Conservation (phyloP, 2,329 filamentous ascomycete species). For the Polychaeton citri region DNA sequence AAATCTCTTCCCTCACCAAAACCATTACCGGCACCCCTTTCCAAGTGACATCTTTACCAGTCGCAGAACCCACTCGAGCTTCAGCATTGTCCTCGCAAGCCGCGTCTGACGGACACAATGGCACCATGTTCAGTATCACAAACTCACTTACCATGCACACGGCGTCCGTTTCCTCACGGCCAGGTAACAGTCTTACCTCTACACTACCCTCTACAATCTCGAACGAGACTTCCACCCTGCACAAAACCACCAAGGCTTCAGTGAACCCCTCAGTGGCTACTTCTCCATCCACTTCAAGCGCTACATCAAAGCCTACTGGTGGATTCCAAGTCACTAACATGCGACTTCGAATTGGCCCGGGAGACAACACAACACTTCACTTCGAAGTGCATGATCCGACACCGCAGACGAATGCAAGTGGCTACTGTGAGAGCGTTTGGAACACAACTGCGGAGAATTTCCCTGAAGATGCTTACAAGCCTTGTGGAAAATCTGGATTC, state of each 20-base stretch:
- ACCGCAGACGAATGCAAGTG: constrained; percentile 13
- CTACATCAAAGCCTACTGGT: not conserved
- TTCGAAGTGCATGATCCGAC: constrained; percentile 19
- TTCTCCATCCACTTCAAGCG: not conserved
- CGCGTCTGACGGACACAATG: too few relatives aligned
- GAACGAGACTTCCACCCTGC: not conserved
- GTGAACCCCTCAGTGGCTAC: not conserved
- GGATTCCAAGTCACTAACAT: not conserved
- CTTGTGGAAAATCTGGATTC: constrained; percentile 11
- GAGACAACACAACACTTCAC: constrained; percentile 7
- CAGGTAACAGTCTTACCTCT: too few relatives aligned
- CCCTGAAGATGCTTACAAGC: constrained; percentile 7
- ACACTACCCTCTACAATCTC: not conserved
- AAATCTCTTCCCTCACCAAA: too few relatives aligned
- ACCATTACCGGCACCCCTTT: too few relatives aligned
- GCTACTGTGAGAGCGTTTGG: constrained; percentile 14
- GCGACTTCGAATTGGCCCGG: not conserved
- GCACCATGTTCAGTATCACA: too few relatives aligned
- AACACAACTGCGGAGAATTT: constrained; percentile 7
- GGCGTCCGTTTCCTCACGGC: too few relatives aligned
- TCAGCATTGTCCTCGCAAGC: too few relatives aligned
- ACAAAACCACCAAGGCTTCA: not conserved
- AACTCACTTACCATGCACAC: too few relatives aligned
- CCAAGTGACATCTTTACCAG: too few relatives aligned
- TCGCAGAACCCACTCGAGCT: too few relatives aligned